Evolutionary conservation across 805 yeast species (phyloP), one percentile per base, ranked within the genome.

Genomic region (Metschnikowia orientalis): DNA sequence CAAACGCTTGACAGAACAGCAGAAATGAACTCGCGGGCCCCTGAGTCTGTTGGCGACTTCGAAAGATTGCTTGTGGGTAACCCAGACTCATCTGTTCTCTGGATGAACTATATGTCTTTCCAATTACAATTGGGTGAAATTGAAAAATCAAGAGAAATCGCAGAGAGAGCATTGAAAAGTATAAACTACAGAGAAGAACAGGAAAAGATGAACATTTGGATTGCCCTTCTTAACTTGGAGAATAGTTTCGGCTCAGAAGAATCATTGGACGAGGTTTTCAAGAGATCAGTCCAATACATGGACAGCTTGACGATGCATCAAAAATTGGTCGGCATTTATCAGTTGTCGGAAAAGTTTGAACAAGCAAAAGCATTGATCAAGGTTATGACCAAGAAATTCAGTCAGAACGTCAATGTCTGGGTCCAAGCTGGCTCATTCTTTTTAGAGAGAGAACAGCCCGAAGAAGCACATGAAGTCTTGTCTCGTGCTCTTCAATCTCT

Each of bases 61-160:
- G 99, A 92, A 63, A 78, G 98, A 52, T 64, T 92, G 45, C 71
- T 92, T 35, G 74, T 92, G 40, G 94, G 97, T 56, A 83, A 83
- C 54, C 97, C 98, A 29, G 82, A 86, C 65, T 86, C 95, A 3
- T 90, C 98, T 1, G 75, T 89, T 21, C 61, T 87, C 37, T 92
- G 98, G 98, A 90, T 92, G 85, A 86, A 89, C 62, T 92, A 84
- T 63, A 92, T 92, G 96, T 89, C 97, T 4, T 92, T 90, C 81
- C 95, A 89, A 60, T 71, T 92, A 44, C 96, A 89, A 59, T 69
- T 90, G 42, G 84, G 95, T 66, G 98, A 92, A 59, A 67, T 88
- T 38, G 97, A 90, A 23, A 87, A 85, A 61, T 96, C 97, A 7
- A 78, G 98, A 49, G 95, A 86, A 56, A 77, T 92, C 48, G 97